phyloP scores from a whole-genome alignment of 352 stramenopile genomes.

The Globisporangium paroecandrum region DNA sequence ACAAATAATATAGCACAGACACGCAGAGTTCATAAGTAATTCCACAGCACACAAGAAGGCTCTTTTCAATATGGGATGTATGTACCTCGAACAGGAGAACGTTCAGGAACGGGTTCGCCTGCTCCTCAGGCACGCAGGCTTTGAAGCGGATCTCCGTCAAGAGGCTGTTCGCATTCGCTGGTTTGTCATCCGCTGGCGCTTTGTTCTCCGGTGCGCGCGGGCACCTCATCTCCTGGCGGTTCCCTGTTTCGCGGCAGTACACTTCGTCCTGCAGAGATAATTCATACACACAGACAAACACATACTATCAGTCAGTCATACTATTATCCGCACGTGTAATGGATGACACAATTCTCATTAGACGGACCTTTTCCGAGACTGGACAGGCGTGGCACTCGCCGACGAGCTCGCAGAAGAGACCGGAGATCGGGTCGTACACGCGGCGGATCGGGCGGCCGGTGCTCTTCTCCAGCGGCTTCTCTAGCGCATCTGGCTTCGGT shows the following conservation, averaged over 20 bases:
- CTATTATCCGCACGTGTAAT: neutral
- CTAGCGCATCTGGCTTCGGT: neutral
- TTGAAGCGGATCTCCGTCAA: conserved; percentile 47
- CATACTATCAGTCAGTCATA: neutral
- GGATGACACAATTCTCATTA: neutral
- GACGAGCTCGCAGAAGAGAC: conserved; percentile 52
- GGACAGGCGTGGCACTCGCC: conserved; percentile 55
- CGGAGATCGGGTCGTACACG: conserved; percentile 60
- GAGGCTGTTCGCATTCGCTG: neutral
- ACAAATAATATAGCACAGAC: neutral
- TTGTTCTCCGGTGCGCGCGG: conserved; percentile 21
- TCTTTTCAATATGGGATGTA: conserved; percentile 14
- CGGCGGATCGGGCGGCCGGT: conserved; percentile 32
- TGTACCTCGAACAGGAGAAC: conserved; percentile 71
- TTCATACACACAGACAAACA: neutral
- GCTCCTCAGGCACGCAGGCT: conserved; percentile 42
- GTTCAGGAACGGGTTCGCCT: conserved; percentile 29
- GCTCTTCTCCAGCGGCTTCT: conserved; percentile 25
- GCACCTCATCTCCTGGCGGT: conserved; percentile 68
- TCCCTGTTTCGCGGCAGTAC: conserved; percentile 64
- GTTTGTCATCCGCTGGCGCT: conserved; percentile 20
- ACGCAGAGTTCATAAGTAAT: neutral
- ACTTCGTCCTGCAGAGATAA: conserved; percentile 32
- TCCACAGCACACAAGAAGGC: neutral
- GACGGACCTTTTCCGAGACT: conserved; percentile 37